These are phyloP conservation scores for Boletellus ananiceps DNA, from an alignment of 768 basidiomycete species.

Conservation along the genomic window DNA sequence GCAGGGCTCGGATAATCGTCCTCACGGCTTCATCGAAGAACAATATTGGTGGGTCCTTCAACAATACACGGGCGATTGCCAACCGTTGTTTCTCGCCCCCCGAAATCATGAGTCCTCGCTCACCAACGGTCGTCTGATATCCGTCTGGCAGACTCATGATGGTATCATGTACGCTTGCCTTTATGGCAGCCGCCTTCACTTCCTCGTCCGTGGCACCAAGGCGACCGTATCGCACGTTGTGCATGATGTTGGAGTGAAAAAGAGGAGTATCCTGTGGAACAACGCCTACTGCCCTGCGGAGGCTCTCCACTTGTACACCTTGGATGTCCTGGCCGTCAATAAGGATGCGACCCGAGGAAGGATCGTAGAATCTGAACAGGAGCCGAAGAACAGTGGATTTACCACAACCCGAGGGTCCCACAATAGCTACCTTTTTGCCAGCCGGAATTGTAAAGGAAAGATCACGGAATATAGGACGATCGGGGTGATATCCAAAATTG, in stretches of 20 bases:
- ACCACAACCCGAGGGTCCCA: conserved; percentile 95
- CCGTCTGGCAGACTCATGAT: conserved; percentile 78
- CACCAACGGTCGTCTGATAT: conserved; percentile 89
- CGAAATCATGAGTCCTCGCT: conserved; percentile 95
- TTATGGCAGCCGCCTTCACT: conserved; percentile 75
- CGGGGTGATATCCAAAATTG: conserved; percentile 86
- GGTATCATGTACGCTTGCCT: conserved; percentile 84
- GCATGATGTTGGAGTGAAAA: conserved; percentile 93
- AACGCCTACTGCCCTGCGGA: conserved; percentile 79
- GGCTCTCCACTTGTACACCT: conserved; percentile 61
- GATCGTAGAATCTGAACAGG: conserved; percentile 92
- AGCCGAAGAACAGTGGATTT: conserved; percentile 97
- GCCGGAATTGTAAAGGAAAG: conserved; percentile 90
- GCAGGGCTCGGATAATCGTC: conserved; percentile 7
- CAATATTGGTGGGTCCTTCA: conserved; percentile 93
- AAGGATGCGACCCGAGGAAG: conserved; percentile 70
- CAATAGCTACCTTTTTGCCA: conserved; percentile 95
- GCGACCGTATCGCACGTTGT: conserved; percentile 92
- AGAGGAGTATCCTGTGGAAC: conserved; percentile 98
- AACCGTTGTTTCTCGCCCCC: conserved; percentile 98
- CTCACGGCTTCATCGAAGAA: conserved; percentile 98
- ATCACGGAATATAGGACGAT: conserved; percentile 84
- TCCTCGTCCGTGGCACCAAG: conserved; percentile 86
- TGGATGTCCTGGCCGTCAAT: conserved; percentile 87
- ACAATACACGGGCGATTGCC: conserved; percentile 86